Base-by-base conservation (phyloP, 805 yeast species). In the Starmerella potacharoeniae region DNA sequence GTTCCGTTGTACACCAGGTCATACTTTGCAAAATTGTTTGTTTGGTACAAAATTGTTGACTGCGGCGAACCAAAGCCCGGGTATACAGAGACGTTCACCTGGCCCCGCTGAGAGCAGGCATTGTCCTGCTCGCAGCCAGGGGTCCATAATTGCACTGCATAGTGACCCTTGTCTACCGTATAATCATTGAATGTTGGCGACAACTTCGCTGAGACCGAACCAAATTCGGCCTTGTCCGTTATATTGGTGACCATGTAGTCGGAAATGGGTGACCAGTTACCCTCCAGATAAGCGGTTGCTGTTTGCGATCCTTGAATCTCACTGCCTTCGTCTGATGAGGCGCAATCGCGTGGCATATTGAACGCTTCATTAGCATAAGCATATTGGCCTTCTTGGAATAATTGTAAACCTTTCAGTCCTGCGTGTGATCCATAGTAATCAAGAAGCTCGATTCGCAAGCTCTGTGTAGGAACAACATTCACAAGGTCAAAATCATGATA, bases 401-500 rank as follows among this genome's bases (percentile, higher is more conserved):
- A 64, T 66, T 87, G 82, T 52, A 91, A 70, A 0, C 95, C 95
- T 0, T 80, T 68, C 4, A 93, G 69, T 1, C 81, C 87, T 35
- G 86, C 89, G 39, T 74, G 75, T 10, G 70, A 58, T 1, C 96
- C 96, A 66, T 83, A 83, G 65, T 83, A 83, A 36, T 77, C 81
- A 48, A 82, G 63, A 1, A 88, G 76, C 55, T 83, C 76, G 11
- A 93, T 71, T 28, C 82, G 79, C 13, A 91, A 63, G n/a, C 77
- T 72, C 43, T 77, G 71, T 35, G 89, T 79, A 13, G 75, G 76
- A 6, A 93, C 69, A 3, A 74, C 69, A 66, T 91, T 84, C 41
- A 81, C 85, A 65, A 93, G 86, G 1, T 82, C 81, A 71, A 87
- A 93, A 57, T 90, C 96, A 65, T 85, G 91, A 64, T 75, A 88